Evolutionary conservation across 2,329 filamentous ascomycete species (phyloP), one percentile per base, ranked within the genome.

Genomic region (Stagonosporopsis tanaceti): DNA sequence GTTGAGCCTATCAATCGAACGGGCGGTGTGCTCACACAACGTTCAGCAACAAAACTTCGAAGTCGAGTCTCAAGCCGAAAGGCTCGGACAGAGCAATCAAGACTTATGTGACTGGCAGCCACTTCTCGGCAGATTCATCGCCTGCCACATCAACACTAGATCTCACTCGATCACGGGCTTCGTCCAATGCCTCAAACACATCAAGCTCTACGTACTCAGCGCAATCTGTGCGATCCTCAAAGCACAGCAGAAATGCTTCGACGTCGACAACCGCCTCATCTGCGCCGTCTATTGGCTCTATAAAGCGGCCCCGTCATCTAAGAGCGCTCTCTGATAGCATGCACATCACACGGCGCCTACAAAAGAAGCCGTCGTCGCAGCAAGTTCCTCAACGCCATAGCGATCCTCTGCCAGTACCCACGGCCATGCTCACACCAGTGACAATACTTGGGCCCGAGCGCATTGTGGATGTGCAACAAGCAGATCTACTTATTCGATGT

Each of bases 401-500:
- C 37, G 39, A 58, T 30, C 50, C 55, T 12, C 24, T 59, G n/a
- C 35, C 50, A 4, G 50, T 47, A 22, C 50, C 50, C 4, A 38
- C 56, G 22, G 25, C 56, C n/a, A 59, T 59, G 50, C 50, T 59
- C 20, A 47, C 44, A 17, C 56, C 56, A 12, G 54, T 57, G 15
- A 57, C 54, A 17, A 46, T 57, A 3, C 44, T 57, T 34, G 54
- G 54, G 9, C 54, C 54, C 30, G 56, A 59, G 50, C 56, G 56
- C 30, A 25, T 59, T 46, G 20, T 46, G 40, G 61, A 67, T 24
- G 56, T 59, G 38, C 62, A 68, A 39, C 65, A 62, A 46, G 67
- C 68, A n/a, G 70, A 74, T 54, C 51, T 74, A 25, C 58, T 72
- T 2, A 64, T 74, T 6, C 60, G 63, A 8, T 74, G 69, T 48